Percentiles rank a stretch among this genome's conserved stretches.
Evolutionary conservation across 1,284 basidiomycete genomes (phyloP).

Genomic region (Rhodotorula glutinis): DNA sequence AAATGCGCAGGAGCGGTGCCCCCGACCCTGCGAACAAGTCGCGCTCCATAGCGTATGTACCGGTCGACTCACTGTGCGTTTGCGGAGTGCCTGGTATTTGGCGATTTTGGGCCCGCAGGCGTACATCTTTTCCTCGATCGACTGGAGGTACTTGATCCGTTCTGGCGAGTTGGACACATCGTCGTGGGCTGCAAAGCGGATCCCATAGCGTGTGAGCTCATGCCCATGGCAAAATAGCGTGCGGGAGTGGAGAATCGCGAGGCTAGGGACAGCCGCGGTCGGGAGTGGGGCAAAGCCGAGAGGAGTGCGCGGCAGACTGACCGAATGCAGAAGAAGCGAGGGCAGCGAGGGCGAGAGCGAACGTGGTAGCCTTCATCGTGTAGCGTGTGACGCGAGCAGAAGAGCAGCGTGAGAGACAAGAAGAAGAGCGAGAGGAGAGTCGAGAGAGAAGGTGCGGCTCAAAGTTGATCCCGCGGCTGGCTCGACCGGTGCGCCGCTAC

Average conservation of each 20-base stretch:
- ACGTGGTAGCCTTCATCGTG: slow-evolving; percentile 1
- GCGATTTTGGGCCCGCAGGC: slow-evolving; percentile 49
- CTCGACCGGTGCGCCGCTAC: too few relatives aligned
- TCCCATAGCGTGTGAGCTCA: too few relatives aligned
- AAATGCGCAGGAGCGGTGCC: too few relatives aligned
- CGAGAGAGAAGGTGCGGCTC: neutral
- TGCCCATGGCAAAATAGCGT: too few relatives aligned
- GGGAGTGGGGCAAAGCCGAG: neutral
- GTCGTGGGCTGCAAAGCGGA: slow-evolving; percentile 28
- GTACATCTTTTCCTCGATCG: slow-evolving; percentile 44
- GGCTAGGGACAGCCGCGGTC: neutral
- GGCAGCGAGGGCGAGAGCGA: slow-evolving; percentile 4
- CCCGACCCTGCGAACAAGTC: too few relatives aligned
- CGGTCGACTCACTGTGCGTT: slow-evolving; percentile 42
- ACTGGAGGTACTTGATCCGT: slow-evolving; percentile 33
- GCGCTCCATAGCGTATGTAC: too few relatives aligned
- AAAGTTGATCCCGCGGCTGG: neutral
- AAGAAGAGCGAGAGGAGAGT: slow-evolving; percentile 1
- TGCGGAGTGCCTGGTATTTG: slow-evolving; percentile 47
- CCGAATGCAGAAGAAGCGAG: slow-evolving; percentile 10
- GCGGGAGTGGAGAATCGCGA: neutral
- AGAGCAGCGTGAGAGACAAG: neutral
- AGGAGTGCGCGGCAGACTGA: neutral
- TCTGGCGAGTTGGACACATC: slow-evolving; percentile 45
- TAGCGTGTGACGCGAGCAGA: neutral